Base-by-base conservation (phyloP, 2,329 filamentous ascomycete genomes). In the Parascedosporium putredinis region DNA sequence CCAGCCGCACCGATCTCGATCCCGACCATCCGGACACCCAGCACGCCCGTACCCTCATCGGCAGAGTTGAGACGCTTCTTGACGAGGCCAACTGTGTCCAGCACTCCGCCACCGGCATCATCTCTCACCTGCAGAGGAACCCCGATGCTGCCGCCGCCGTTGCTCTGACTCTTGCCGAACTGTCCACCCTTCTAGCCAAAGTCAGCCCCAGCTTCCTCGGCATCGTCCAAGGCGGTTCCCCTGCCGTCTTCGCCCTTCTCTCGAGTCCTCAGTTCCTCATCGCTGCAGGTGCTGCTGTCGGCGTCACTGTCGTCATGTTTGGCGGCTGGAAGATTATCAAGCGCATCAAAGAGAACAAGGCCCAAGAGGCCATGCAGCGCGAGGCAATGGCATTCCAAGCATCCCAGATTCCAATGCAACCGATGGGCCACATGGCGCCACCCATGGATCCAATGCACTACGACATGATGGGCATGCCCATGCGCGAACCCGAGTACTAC, bases 241-340 rank as follows among this genome's bases (percentile, higher is more conserved):
- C 93, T 0, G 84, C 86, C 6, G 83, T 95, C 18, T 91, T 95
- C 58, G 86, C 84, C 0, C 76, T 98, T 20, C 78, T 98, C 3
- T 83, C 88, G 0, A 90, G 85, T 51, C 93, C 93, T 1, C 88
- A 98, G 61, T 98, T 98, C 62, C 78, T 96, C 55, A 95, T 98
- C 58, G 89, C 89, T 3, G 88, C 87, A 1, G 87, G 90, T 40
- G 81, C 95, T 12, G 88, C 86, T 1, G 82, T 95, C 0, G 93
- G 93, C 12, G 83, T 95, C n/a, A 97, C 93, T 0, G 83, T 97
- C 7, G 88, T 98, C 59, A 90, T 93, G 64, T 88, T 98, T 53
- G 93, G 93, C 49, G 91, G 93, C 4, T 97, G 88, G 78, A 97
- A 95, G 69, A 96, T 98, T 64, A 83, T 98, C 67, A 94, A 96